These are phyloP conservation scores for Trichosporon ovoides DNA, from an alignment of 1,284 basidiomycete species.

Conservation along the genomic window DNA sequence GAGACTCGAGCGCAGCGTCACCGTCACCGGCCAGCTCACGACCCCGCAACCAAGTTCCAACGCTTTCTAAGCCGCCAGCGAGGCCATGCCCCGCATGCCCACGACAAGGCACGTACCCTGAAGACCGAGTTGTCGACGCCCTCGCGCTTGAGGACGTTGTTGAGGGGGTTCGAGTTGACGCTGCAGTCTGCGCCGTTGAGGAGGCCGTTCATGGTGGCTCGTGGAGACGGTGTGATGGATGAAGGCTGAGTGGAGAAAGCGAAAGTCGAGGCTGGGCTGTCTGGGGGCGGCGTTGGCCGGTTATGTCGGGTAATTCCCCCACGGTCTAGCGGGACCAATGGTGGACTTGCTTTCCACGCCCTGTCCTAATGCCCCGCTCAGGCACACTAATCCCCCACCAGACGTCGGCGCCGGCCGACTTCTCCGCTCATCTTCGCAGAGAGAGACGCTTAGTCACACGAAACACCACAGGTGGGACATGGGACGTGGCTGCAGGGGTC, in stretches of 20 bases:
- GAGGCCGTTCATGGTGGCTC: slow-evolving; percentile 52
- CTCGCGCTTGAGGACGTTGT: slow-evolving; percentile 85
- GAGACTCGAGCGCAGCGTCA: no score
- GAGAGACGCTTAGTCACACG: no score
- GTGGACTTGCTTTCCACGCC: background rate
- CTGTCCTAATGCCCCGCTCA: background rate
- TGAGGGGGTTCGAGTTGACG: slow-evolving; percentile 75
- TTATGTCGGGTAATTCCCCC: slow-evolving; percentile 4
- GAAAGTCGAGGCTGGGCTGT: background rate
- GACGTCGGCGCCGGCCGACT: background rate
- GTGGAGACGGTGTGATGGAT: background rate
- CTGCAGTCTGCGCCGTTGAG: slow-evolving; percentile 90
- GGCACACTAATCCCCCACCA: background rate
- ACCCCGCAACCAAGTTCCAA: background rate
- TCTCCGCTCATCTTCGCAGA: background rate
- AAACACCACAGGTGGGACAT: no score
- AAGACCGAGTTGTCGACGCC: slow-evolving; percentile 77
- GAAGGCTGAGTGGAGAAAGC: background rate
- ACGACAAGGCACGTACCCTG: slow-evolving; percentile 29
- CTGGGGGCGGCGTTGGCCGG: slow-evolving; percentile 4
- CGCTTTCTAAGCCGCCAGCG: background rate
- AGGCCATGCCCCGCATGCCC: no score
- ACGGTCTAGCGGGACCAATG: background rate
- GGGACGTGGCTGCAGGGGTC: background rate
- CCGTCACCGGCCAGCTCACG: no score